Evolutionary conservation across 2,329 filamentous ascomycete species (phyloP).

Genomic region (Aspergillus neoniger): DNA sequence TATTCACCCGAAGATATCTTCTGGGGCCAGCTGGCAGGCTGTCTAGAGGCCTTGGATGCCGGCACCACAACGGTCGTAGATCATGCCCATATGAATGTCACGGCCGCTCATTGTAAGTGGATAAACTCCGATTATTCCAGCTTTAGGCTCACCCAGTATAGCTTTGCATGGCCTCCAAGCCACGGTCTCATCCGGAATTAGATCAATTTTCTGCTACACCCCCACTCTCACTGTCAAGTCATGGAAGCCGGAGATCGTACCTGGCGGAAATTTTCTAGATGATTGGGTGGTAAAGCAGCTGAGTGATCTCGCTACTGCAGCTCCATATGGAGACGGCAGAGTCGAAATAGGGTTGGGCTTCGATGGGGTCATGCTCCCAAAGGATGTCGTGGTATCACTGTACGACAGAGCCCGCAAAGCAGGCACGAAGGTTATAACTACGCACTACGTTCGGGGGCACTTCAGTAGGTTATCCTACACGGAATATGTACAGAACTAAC

Average conservation of each 20-base stretch:
- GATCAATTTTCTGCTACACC: constrained; percentile 31
- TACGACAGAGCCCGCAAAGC: constrained; percentile 18
- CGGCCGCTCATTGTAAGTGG: constrained; percentile 26
- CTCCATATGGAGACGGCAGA: constrained; percentile 28
- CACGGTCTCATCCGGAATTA: constrained; percentile 31
- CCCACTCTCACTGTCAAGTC: constrained; percentile 22
- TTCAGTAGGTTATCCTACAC: not conserved
- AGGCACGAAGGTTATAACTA: constrained; percentile 29
- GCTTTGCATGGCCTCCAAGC: constrained; percentile 26
- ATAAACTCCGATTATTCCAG: not conserved
- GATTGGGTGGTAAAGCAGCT: constrained; percentile 30
- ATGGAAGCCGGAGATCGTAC: constrained; percentile 25
- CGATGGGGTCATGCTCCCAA: constrained; percentile 29
- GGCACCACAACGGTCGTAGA: constrained; percentile 34
- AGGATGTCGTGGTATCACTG: constrained; percentile 25
- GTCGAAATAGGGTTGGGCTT: constrained; percentile 33
- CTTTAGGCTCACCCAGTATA: constrained; percentile 1
- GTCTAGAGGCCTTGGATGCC: constrained; percentile 25
- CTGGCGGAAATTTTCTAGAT: constrained; percentile 21
- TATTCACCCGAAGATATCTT: constrained; percentile 49
- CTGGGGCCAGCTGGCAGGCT: constrained; percentile 41
- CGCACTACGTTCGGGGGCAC: constrained; percentile 24
- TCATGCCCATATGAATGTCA: constrained; percentile 34
- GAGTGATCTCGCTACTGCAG: constrained; percentile 14
- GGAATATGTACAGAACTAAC: not conserved